These are phyloP conservation scores for Pleurotus ostreatus DNA, from an alignment of 768 basidiomycete genomes.

Conservation along the genomic window DNA sequence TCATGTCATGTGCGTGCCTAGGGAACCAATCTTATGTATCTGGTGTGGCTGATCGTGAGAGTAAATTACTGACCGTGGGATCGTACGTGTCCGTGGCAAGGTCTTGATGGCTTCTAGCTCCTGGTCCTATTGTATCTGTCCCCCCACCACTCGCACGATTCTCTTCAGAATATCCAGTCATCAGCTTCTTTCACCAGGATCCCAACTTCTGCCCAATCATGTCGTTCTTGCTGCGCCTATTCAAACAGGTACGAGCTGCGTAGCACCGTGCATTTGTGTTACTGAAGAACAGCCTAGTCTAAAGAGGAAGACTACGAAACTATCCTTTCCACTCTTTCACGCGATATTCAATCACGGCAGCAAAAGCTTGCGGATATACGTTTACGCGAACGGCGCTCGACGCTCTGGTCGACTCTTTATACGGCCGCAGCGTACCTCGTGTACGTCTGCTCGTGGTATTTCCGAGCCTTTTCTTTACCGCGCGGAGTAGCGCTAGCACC, in stretches of 20 bases:
- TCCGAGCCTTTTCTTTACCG: constrained; percentile 27
- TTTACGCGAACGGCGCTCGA: constrained; percentile 77
- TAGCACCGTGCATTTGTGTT: background rate
- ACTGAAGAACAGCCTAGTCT: constrained; percentile 17
- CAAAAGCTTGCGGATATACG: constrained; percentile 76
- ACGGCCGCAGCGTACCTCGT: constrained; percentile 69
- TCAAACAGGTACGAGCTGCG: background rate
- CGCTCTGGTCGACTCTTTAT: constrained; percentile 74
- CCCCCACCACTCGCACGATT: no score
- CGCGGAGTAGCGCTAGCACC: constrained; percentile 49
- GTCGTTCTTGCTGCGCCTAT: constrained; percentile 5
- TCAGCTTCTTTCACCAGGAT: no score
- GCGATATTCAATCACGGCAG: constrained; percentile 71
- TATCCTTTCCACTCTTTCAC: constrained; percentile 60
- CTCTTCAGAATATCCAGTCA: no score
- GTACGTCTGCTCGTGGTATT: constrained; percentile 75
- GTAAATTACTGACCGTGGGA: no score
- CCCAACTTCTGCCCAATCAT: background rate
- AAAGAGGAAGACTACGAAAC: constrained; percentile 75
- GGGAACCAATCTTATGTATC: no score
- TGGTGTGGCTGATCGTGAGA: no score
- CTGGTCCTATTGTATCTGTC: no score
- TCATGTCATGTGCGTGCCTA: no score
- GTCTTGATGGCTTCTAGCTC: no score
- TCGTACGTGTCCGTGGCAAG: no score